Conservation (phyloP, 306 rosid species). For the Sicyos baderoa region DNA sequence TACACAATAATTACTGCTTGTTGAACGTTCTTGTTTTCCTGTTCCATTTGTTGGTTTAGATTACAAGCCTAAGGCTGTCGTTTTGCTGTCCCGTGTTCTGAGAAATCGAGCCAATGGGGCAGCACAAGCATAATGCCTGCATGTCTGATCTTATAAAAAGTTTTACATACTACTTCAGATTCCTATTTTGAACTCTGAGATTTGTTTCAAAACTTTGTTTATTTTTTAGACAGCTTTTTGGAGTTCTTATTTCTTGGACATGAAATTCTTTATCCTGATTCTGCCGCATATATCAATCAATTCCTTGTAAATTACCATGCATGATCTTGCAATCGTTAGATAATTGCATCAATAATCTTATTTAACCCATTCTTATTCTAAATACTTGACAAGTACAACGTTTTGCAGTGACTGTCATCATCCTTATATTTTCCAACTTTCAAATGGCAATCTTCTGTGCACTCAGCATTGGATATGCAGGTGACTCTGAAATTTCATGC, state of each 20-base stretch:
- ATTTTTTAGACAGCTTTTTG: too few relatives aligned
- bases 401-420: slow-evolving; percentile 62
- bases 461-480: slow-evolving; percentile 54
- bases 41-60: too few relatives aligned
- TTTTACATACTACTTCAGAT: not conserved
- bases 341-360: not conserved
- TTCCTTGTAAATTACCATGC: too few relatives aligned
- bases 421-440: slow-evolving; percentile 59
- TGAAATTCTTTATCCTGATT: too few relatives aligned
- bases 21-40: too few relatives aligned
- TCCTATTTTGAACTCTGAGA: not conserved
- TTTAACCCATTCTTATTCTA: not conserved
- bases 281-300: not conserved
- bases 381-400: not conserved
- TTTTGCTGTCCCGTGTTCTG: too few relatives aligned
- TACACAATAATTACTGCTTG: not conserved
- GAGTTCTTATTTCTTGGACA: too few relatives aligned
- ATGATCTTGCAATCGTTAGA: not conserved
- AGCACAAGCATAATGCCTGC: not conserved
- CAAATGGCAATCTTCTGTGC: slow-evolving; percentile 86
- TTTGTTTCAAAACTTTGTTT: too few relatives aligned
- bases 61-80: too few relatives aligned
- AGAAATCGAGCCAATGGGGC: not conserved
- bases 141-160: not conserved
- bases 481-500: slow-evolving; percentile 25